Base-by-base conservation (phyloP, 305 asterid species). In the Lippia alba region DNA sequence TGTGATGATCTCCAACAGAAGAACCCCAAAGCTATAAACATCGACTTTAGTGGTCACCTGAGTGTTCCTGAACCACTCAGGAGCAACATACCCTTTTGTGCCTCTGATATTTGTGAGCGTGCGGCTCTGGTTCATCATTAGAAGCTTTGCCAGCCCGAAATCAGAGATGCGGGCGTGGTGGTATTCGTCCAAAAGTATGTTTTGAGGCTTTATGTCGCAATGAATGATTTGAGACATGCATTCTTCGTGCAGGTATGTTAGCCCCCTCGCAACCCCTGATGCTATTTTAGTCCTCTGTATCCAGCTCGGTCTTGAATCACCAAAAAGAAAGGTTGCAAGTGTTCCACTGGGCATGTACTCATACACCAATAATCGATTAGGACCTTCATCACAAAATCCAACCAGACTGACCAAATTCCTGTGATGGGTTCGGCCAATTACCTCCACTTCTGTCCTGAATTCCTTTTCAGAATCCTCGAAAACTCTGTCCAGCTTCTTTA, bases 181-280 rank as follows among this genome's bases (percentile, higher is more conserved):
- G 61, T 78, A 49, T 0, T 86, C 88, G 9, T 88, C 90, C 2
- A 88, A 82, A 15, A 88, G 95, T 24, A 88, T 74, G 71, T 88
- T 85, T n/a, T 87, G 89, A 36, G 88, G 91, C 82, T 87, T 85
- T 34, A 88, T 82, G 55, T 88, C 95, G 11, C 95, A 88, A 9
- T 86, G 95, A 17, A 88, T 84, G 66, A 88, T 88, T 9, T 84
- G 90, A 0, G 82, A 61, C 57, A 72, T 76, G 51, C 96, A 86
- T 20, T 88, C 89, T 40, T 88, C 92, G 24, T 88, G 96, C 34
- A 88, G 68, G 40, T 88, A 88, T 0, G 75, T 51, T 12, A 88
- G 78, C 4, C 90, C 92, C 19, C 79, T 71, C 0, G 96, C 84
- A 1, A 85, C 61, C 51, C 84, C 92, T 6, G 54, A 3, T 0